Evolutionary conservation across 2,329 filamentous ascomycete species (phyloP).

Genomic region (Colletotrichum sidae): DNA sequence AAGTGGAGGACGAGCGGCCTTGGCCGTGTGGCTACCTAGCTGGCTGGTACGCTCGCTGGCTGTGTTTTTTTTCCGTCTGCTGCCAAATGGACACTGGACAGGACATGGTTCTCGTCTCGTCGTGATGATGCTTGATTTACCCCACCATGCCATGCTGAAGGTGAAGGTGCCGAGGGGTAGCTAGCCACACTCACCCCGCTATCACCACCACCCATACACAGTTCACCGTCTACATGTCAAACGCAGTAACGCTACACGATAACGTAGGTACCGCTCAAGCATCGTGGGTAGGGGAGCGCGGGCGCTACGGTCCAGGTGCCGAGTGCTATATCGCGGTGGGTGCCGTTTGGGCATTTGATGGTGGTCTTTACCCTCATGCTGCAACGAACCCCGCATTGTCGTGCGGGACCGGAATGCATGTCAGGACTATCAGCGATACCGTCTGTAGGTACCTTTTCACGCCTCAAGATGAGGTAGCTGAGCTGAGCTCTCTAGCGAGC

Average conservation of each 20-base stretch:
- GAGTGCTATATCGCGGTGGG: slow-evolving; percentile 4
- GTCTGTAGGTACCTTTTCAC: neutral
- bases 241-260: slow-evolving; percentile 21
- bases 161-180: neutral
- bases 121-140: slow-evolving; percentile 32
- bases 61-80: slow-evolving; percentile 5
- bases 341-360: slow-evolving; percentile 10
- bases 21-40: slow-evolving; percentile 7
- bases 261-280: slow-evolving; percentile 14
- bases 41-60: no score
- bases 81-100: slow-evolving; percentile 25
- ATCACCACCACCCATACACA: neutral
- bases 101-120: neutral
- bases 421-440: no score
- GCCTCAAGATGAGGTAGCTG: neutral
- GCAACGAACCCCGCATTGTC: slow-evolving; percentile 35
- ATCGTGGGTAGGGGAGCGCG: no score
- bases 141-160: slow-evolving; percentile 25
- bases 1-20: slow-evolving; percentile 35
- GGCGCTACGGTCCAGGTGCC: no score
- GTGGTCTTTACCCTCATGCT: slow-evolving; percentile 35
- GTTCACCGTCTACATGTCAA: slow-evolving; percentile 19
- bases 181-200: neutral
- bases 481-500: neutral
- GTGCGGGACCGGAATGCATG: slow-evolving; percentile 24